Evolutionary conservation across 2,329 filamentous ascomycete species (phyloP).

Genomic region (Alternaria solani): DNA sequence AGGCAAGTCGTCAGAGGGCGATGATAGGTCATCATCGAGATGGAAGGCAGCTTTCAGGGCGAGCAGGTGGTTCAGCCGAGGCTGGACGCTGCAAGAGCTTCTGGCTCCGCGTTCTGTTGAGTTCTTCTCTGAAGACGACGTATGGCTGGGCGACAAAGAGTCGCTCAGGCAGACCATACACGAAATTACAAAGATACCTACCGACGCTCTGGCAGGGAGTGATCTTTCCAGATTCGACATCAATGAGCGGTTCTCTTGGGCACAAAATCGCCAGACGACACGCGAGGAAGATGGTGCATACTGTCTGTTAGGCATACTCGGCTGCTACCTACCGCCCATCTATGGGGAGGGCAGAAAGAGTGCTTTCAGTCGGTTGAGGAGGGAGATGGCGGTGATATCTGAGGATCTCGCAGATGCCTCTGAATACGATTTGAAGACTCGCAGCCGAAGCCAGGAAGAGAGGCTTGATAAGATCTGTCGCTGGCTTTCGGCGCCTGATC

Average conservation of each 20-base stretch:
- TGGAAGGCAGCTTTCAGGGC: conserved; percentile 1
- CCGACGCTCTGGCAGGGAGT: conserved; percentile 8
- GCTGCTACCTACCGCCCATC: conserved; percentile 14
- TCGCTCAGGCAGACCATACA: conserved; percentile 13
- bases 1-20: not conserved
- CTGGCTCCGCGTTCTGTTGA: conserved; percentile 19
- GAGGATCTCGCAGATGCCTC: too few relatives aligned
- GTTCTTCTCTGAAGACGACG: conserved; percentile 23
- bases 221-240: conserved; percentile 17
- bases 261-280: conserved; percentile 31
- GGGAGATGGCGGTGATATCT: too few relatives aligned
- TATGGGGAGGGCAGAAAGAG: conserved; percentile 25
- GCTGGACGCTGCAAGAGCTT: conserved; percentile 32
- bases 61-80: conserved; percentile 29
- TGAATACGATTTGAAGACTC: too few relatives aligned
- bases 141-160: conserved; percentile 12
- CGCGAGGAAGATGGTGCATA: conserved; percentile 27
- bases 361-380: conserved; percentile 20
- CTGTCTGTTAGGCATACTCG: conserved; percentile 24
- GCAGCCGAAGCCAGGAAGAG: too few relatives aligned
- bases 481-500: conserved; percentile 51
- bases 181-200: conserved; percentile 19
- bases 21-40: not conserved
- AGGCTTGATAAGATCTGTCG: conserved; percentile 12
- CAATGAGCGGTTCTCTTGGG: conserved; percentile 29